A percentile compares a stretch with the other conserved stretches of the same genome.
phyloP scores from a whole-genome alignment of 2,329 filamentous ascomycete genomes.

The Aureobasidium sp. region DNA sequence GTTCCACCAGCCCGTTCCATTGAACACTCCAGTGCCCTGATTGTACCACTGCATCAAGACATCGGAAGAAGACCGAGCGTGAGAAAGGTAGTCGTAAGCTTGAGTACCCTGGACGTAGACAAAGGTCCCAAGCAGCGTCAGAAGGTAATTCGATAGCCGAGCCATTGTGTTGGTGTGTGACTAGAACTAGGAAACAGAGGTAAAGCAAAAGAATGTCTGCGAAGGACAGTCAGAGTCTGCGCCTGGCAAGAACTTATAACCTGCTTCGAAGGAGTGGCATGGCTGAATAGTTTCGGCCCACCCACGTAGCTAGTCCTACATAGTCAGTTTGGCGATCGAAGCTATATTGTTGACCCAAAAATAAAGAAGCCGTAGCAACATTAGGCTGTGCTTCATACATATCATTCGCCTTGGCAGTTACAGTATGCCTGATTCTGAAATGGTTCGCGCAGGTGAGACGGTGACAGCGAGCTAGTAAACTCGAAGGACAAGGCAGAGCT shows the following conservation, averaged over 20 bases:
- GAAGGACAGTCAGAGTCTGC: neutral
- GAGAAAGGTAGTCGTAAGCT: slow-evolving; percentile 1
- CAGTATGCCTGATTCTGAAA: slow-evolving; percentile 5
- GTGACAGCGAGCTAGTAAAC: slow-evolving; percentile 7
- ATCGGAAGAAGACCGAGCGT: slow-evolving; percentile 23
- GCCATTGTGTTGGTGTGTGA: neutral
- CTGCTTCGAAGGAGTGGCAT: neutral
- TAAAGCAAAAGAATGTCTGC: neutral
- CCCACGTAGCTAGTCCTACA: neutral
- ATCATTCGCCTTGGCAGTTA: slow-evolving; percentile 11
- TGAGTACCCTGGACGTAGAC: neutral
- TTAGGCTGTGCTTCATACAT: neutral
- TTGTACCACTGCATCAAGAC: slow-evolving; percentile 28
- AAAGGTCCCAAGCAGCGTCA: neutral
- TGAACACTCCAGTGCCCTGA: slow-evolving; percentile 26
- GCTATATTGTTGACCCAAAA: slow-evolving; percentile 1
- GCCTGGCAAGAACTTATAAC: slow-evolving; percentile 1
- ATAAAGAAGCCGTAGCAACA: slow-evolving; percentile 7
- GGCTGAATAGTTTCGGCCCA: neutral
- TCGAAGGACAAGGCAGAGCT: neutral
- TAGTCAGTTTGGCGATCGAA: neutral
- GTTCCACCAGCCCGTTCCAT: slow-evolving; percentile 59
- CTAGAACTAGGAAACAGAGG: neutral
- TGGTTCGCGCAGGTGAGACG: slow-evolving; percentile 6
- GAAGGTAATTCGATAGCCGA: neutral